These are phyloP conservation scores for Suhomyces bribrorum DNA, from an alignment of 1,139 yeast species.

Conservation along the genomic window DNA sequence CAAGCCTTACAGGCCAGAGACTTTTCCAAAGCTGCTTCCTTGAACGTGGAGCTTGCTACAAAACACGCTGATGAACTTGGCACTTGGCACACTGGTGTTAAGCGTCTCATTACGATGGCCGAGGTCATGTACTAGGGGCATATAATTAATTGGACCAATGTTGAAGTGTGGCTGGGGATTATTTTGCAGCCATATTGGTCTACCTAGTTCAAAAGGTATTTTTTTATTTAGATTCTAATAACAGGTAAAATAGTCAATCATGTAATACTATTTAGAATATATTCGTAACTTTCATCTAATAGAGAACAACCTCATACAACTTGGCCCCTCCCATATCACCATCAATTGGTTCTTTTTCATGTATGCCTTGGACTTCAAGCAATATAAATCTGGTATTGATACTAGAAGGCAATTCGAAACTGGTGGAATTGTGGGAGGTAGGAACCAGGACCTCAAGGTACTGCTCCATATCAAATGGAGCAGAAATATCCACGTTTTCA, in stretches of 20 bases:
- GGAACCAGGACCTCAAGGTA: conserved; percentile 38
- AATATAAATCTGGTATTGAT: conserved; percentile 42
- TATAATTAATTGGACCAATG: no score
- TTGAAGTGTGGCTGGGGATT: no score
- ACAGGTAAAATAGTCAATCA: neutral
- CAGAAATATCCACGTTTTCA: conserved; percentile 39
- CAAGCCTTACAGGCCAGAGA: conserved; percentile 54
- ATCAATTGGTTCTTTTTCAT: conserved; percentile 36
- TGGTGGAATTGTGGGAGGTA: conserved; percentile 49
- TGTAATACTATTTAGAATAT: neutral
- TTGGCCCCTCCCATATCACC: conserved; percentile 53
- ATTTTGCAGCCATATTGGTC: no score
- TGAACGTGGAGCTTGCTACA: conserved; percentile 63
- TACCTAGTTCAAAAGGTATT: neutral
- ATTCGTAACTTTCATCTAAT: conserved; percentile 4
- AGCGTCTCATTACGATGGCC: conserved; percentile 79
- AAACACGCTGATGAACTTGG: conserved; percentile 76
- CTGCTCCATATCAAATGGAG: conserved; percentile 43
- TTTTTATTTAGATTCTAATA: neutral
- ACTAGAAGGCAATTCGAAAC: conserved; percentile 33
- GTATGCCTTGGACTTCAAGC: conserved; percentile 54
- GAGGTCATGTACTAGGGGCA: conserved; percentile 43
- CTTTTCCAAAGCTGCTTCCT: conserved; percentile 57
- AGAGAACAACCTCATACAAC: conserved; percentile 52
- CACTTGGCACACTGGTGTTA: conserved; percentile 91